A percentile compares a stretch with the other conserved stretches of the same genome.
phyloP scores from a whole-genome alignment of 1,284 basidiomycete genomes.

The Peniophora sp. region DNA sequence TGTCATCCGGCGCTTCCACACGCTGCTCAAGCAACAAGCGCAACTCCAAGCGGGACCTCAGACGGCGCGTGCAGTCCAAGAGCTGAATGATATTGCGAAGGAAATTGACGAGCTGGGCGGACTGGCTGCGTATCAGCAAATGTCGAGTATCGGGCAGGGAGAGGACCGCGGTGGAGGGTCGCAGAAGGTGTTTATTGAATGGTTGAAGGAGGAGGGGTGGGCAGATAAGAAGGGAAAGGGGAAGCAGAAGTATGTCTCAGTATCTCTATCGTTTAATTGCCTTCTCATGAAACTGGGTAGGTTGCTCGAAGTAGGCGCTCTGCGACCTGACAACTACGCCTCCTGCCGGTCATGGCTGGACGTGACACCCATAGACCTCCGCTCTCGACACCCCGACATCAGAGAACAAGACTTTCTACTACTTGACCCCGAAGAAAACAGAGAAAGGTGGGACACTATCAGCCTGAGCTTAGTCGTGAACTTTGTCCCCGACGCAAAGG shows the following conservation, averaged over 20 bases:
- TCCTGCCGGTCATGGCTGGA: constrained; percentile 64
- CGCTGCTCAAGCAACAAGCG: constrained; percentile 52
- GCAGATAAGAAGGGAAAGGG: constrained; percentile 15
- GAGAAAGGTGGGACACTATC: constrained; percentile 62
- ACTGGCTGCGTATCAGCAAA: constrained; percentile 69
- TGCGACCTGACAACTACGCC: constrained; percentile 75
- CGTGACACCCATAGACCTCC: constrained; percentile 70
- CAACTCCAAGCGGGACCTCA: constrained; percentile 28
- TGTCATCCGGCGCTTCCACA: constrained; percentile 63
- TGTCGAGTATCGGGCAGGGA: constrained; percentile 75
- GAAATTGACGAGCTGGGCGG: constrained; percentile 69
- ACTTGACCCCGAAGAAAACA: constrained; percentile 41
- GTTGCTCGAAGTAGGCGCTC: constrained; percentile 79
- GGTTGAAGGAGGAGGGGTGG: constrained; percentile 55
- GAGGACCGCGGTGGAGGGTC: constrained; percentile 78
- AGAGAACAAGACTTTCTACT: constrained; percentile 75
- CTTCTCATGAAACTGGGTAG: constrained; percentile 27
- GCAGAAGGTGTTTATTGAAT: constrained; percentile 68
- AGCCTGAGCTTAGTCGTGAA: constrained; percentile 84
- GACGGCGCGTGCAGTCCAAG: constrained; percentile 13
- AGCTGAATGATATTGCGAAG: constrained; percentile 42
- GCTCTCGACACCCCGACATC: constrained; percentile 73
- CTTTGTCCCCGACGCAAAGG: constrained; percentile 69
- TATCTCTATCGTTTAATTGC: background rate
- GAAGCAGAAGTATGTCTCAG: constrained; percentile 32